Conservation (phyloP, 2,329 filamentous ascomycete species). For the Zasmidium cellare region DNA sequence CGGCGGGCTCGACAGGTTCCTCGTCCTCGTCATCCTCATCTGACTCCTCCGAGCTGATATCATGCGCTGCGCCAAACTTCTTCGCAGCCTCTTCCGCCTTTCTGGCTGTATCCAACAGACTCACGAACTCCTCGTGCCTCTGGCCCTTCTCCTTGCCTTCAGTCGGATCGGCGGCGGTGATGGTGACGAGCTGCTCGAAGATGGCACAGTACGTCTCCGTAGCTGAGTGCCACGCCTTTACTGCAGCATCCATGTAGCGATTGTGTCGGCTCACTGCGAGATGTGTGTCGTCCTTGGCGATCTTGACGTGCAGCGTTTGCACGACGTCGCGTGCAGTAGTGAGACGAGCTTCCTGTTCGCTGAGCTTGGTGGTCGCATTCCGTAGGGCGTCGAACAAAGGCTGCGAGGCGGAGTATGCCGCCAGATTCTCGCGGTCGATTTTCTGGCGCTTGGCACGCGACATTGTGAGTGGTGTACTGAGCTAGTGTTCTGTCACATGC, state of each 20-base stretch:
- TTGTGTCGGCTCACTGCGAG: conserved; percentile 24
- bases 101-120: conserved; percentile 23
- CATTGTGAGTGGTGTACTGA: conserved; percentile 7
- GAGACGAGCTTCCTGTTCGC: conserved; percentile 25
- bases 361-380: conserved; percentile 19
- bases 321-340: conserved; percentile 27
- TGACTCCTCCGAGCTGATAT: neutral
- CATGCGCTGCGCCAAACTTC: conserved; percentile 7
- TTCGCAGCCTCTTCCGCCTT: conserved; percentile 21
- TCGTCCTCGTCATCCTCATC: conserved; percentile 3
- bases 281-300: conserved; percentile 17
- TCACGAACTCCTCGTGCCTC: conserved; percentile 25
- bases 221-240: conserved; percentile 30
- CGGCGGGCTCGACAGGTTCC: neutral
- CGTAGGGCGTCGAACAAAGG: conserved; percentile 31
- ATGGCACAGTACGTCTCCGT: conserved; percentile 29
- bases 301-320: conserved; percentile 32
- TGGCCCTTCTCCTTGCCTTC: conserved; percentile 23
- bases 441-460: conserved; percentile 19
- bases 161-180: conserved; percentile 27
- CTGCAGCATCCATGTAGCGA: conserved; percentile 27
- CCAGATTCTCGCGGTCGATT: conserved; percentile 16
- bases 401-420: conserved; percentile 33
- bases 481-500: neutral
- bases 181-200: conserved; percentile 27